These are phyloP conservation scores for Cladophialophora psammophila DNA, from an alignment of 2,329 filamentous ascomycete species.

Conservation along the genomic window DNA sequence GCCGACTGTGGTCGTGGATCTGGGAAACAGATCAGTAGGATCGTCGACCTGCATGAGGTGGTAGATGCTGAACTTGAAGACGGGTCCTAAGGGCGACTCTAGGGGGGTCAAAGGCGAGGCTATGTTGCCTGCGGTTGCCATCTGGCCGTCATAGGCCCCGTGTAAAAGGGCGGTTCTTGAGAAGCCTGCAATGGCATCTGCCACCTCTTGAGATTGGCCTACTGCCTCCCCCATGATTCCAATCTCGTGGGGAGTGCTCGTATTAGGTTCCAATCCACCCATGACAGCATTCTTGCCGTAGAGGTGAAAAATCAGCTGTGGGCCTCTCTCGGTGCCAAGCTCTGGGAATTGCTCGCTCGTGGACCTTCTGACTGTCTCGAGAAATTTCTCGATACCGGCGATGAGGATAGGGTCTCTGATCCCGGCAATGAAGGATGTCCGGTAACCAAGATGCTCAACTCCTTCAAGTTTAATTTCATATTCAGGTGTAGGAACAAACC, in stretches of 20 bases:
- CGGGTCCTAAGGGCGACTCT: slow-evolving; percentile 48
- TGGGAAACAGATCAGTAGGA: slow-evolving; percentile 18
- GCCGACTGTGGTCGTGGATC: background rate
- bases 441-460: slow-evolving; percentile 52
- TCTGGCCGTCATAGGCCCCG: slow-evolving; percentile 57
- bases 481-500: slow-evolving; percentile 58
- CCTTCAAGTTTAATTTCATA: slow-evolving; percentile 62
- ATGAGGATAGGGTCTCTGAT: slow-evolving; percentile 58
- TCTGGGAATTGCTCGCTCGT: background rate
- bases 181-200: slow-evolving; percentile 52
- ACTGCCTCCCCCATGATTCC: slow-evolving; percentile 53
- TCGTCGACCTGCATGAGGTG: slow-evolving; percentile 56
- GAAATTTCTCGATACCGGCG: slow-evolving; percentile 48
- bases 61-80: slow-evolving; percentile 57
- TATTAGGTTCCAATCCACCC: slow-evolving; percentile 43
- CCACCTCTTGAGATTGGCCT: slow-evolving; percentile 54
- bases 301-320: background rate
- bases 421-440: slow-evolving; percentile 48
- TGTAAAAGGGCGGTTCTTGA: slow-evolving; percentile 54
- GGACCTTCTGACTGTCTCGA: slow-evolving; percentile 57
- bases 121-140: slow-evolving; percentile 61
- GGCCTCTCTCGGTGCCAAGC: background rate
- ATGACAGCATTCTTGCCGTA: slow-evolving; percentile 1
- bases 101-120: slow-evolving; percentile 47
- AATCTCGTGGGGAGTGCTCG: background rate